These are phyloP conservation scores for Ogataea trehalophila DNA, from an alignment of 805 yeast species.

Conservation along the genomic window DNA sequence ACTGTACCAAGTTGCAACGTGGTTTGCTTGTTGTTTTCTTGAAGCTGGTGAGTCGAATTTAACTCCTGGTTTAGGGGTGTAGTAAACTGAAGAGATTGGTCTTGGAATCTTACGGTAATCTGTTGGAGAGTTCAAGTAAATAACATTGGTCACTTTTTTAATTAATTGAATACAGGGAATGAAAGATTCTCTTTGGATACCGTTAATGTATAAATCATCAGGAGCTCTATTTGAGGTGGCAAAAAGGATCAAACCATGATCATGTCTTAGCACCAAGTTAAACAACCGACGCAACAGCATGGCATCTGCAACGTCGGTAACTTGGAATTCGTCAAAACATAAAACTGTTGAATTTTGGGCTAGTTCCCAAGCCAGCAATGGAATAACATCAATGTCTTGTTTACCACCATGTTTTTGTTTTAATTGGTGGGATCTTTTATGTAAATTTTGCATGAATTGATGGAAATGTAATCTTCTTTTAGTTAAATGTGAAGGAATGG, in stretches of 20 bases:
- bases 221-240: slow-evolving; percentile 96
- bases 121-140: slow-evolving; percentile 81
- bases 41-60: slow-evolving; percentile 48
- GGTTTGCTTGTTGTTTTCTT: slow-evolving; percentile 47
- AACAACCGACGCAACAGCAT: slow-evolving; percentile 83
- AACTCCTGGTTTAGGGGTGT: slow-evolving; percentile 63
- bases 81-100: slow-evolving; percentile 77
- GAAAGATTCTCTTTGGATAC: slow-evolving; percentile 87
- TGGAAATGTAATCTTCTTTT: slow-evolving; percentile 89
- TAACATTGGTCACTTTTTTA: slow-evolving; percentile 68
- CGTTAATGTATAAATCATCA: slow-evolving; percentile 87
- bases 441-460: slow-evolving; percentile 93
- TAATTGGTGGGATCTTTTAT: slow-evolving; percentile 78
- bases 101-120: slow-evolving; percentile 88
- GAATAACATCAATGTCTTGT: slow-evolving; percentile 73
- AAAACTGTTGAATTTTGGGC: slow-evolving; percentile 71
- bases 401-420: slow-evolving; percentile 59
- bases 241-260: slow-evolving; percentile 81
- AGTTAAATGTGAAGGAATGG: slow-evolving; percentile 73
- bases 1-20: slow-evolving; percentile 71
- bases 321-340: slow-evolving; percentile 97
- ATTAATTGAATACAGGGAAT: slow-evolving; percentile 86
- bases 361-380: slow-evolving; percentile 76
- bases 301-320: slow-evolving; percentile 97
- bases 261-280: slow-evolving; percentile 58